Evolutionary conservation across 2,329 filamentous ascomycete species (phyloP).

Genomic region (Phaeosphaeriaceae sp.): DNA sequence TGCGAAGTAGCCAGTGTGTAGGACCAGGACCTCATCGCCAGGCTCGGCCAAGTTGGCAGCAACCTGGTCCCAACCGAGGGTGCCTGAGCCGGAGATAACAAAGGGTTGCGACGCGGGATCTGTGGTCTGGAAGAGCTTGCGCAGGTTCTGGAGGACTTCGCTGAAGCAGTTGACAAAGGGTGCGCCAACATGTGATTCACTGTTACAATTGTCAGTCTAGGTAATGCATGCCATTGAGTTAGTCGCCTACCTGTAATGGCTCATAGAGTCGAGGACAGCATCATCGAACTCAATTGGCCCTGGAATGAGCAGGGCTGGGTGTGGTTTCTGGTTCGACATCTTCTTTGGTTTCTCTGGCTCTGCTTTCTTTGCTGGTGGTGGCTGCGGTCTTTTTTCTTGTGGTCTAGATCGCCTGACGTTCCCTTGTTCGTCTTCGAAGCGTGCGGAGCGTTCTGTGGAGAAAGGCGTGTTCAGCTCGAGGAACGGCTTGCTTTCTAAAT

Average conservation of each 20-base stretch:
- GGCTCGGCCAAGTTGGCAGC: conserved; percentile 91
- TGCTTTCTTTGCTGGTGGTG: conserved; percentile 15
- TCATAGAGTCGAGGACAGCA: conserved; percentile 93
- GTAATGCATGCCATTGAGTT: not conserved
- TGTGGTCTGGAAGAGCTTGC: conserved; percentile 92
- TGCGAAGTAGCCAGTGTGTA: conserved; percentile 97
- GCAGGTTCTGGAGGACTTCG: conserved; percentile 84
- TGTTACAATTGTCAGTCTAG: conserved; percentile 46
- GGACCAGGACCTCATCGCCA: conserved; percentile 87
- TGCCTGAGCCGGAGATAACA: conserved; percentile 91
- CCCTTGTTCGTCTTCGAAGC: conserved; percentile 61
- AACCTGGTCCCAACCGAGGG: conserved; percentile 94
- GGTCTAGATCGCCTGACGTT: conserved; percentile 21
- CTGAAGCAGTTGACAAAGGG: conserved; percentile 91
- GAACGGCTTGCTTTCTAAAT: conserved; percentile 63
- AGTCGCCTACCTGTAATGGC: conserved; percentile 77
- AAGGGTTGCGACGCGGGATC: conserved; percentile 86
- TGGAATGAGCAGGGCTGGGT: conserved; percentile 86
- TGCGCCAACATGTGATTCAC: conserved; percentile 91
- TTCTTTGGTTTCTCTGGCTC: conserved; percentile 24
- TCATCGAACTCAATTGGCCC: conserved; percentile 98
- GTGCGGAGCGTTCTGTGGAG: conserved; percentile 63
- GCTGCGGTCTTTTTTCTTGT: conserved; percentile 3
- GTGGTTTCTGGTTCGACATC: conserved; percentile 66
- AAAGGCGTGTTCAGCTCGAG: conserved; percentile 69